Evolutionary conservation across 1,139 yeast species (phyloP), one percentile per base, ranked within the genome.

Genomic region (Eremothecium gossypii): DNA sequence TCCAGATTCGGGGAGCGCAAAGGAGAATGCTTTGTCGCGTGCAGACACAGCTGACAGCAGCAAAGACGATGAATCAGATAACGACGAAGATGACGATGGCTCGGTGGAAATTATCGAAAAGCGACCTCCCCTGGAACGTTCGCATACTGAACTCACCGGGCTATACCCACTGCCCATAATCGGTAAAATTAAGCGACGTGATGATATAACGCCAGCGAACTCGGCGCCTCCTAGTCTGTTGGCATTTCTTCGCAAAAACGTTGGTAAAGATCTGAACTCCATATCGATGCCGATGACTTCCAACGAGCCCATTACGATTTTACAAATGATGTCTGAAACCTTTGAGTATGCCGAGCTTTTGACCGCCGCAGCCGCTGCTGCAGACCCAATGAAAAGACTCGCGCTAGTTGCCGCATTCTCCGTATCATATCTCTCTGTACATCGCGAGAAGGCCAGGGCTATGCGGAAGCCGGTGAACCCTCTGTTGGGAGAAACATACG

Each of bases 281-380:
- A 76, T 87, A 44, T 81, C 96, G 1, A 87, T 89, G 93, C 98
- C 98, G 1, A 95, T 91, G 4, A 81, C 93, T 2, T 75, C 87
- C 48, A 91, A 91, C 65, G 98, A 91, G 60, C 98, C 98, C 0
- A 63, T 89, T 12, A 77, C 94, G 0, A 77, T 83, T 30, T 67
- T 91, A 43, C 96, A 91, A 60, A 75, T 79, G 50, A 76, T 80
- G 52, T 71, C 91, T 0, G 98, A 91, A 61, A 64, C 78, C 45
- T 70, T 84, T 54, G 98, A 89, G 60, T 86, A 85, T 58, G 65
- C 84, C 31, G 69, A 74, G 39, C 59, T 91, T 40, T 68, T 91
- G 38, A 77, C 78, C 47, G 71, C 73, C 41, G 89, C 94, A 0
- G 66, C 70, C 0, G 61, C 65, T 43, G 37, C 71, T 40, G 65